Conservation (phyloP, 441 rosid genomes). For the Gossypium gossypioides region DNA sequence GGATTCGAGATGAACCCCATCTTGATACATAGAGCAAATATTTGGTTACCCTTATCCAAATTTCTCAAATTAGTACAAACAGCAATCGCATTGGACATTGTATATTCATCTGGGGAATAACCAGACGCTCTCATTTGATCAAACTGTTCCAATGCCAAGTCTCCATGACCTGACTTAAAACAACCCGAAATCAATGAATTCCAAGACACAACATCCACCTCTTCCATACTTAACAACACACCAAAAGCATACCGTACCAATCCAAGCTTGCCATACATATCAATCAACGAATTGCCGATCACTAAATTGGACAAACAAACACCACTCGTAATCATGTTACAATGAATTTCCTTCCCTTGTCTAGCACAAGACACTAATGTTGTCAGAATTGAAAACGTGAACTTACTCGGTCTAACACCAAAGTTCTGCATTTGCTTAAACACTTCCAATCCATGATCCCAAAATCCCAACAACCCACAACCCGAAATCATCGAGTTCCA, state of each 20-base stretch:
- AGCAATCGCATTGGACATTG: constrained; percentile 33
- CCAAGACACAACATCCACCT: constrained; percentile 57
- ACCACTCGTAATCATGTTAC: constrained; percentile 38
- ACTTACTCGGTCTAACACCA: constrained; percentile 38
- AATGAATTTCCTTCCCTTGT: constrained; percentile 52
- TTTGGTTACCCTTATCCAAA: constrained; percentile 56
- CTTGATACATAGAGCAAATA: constrained; percentile 48
- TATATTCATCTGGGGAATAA: constrained; percentile 40
- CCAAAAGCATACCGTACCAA: constrained; percentile 33
- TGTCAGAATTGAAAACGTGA: constrained; percentile 45
- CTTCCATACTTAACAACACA: constrained; percentile 41
- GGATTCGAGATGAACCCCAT: constrained; percentile 53
- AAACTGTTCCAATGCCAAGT: constrained; percentile 38
- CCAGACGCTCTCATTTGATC: constrained; percentile 37
- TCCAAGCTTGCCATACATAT: constrained; percentile 59
- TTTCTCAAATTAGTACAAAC: constrained; percentile 40
- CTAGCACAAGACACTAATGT: constrained; percentile 30
- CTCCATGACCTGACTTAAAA: constrained; percentile 33
- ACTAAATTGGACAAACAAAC: constrained; percentile 35
- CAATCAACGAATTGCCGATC: constrained; percentile 57
- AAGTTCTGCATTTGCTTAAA: constrained; percentile 43
- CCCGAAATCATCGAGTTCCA: constrained; percentile 63
- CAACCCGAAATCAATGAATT: constrained; percentile 50
- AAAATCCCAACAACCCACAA: constrained; percentile 31
- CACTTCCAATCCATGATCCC: constrained; percentile 26